phyloP scores from a whole-genome alignment of 129 eudicot genomes.

The Tanacetum coccineum region DNA sequence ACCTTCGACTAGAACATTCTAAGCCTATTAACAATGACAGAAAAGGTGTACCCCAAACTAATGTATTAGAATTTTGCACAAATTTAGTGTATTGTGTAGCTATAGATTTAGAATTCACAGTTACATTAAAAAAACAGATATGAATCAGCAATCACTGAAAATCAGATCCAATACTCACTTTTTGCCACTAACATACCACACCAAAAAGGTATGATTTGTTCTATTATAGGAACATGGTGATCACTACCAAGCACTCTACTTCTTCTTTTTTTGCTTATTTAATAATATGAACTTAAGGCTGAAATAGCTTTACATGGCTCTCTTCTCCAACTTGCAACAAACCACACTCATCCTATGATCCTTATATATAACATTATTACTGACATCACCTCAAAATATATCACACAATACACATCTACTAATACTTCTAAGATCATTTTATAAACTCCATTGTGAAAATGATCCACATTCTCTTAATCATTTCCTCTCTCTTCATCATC shows the following conservation, averaged over 20 bases:
- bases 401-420: slow-evolving; percentile 9
- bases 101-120: too few species aligned
- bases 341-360: slow-evolving; percentile 17
- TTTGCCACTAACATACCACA: neutral
- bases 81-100: too few species aligned
- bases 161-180: neutral
- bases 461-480: slow-evolving; percentile 34
- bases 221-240: slow-evolving; percentile 27
- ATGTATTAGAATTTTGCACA: too few species aligned
- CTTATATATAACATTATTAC: slow-evolving; percentile 17
- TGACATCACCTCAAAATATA: slow-evolving; percentile 12
- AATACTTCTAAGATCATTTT: neutral
- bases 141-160: slow-evolving; percentile 15
- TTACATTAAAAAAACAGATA: too few species aligned
- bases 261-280: slow-evolving; percentile 2
- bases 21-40: too few species aligned
- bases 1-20: too few species aligned
- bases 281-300: slow-evolving; percentile 8
- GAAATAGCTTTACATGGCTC: slow-evolving; percentile 18
- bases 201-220: slow-evolving; percentile 32
- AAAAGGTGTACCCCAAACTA: too few species aligned
- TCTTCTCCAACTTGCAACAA: slow-evolving; percentile 1
- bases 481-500: slow-evolving; percentile 38
- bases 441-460: slow-evolving; percentile 29
- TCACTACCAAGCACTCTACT: slow-evolving; percentile 31